Evolutionary conservation across 441 rosid genomes (phyloP), one percentile per base, ranked within the genome.

Genomic region (Corymbia calophylla): DNA sequence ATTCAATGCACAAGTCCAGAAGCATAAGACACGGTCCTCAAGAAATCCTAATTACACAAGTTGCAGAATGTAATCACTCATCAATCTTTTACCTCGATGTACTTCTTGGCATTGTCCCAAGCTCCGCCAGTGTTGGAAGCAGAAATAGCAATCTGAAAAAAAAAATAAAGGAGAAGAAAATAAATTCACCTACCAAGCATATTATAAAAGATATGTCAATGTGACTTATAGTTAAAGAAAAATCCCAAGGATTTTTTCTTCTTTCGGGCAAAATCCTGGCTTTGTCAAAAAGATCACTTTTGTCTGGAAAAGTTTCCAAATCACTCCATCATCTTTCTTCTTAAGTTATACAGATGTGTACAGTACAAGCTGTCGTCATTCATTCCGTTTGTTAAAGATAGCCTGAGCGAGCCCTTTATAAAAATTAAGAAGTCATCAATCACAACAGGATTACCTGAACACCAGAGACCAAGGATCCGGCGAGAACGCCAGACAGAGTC

Each of bases 41-140:
- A 39, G n/a, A 23, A 44, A 44, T 77, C 84, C 53, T 10, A 77
- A 44, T 51, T 13, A 77, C 10, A 44, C 10, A 77, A 77, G 84
- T 77, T 12, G 84, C 51, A 77, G 23, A 77, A 51, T 77, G 17
- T 44, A n/a, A 77, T 77, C 70, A 19, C 58, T 54, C 23, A 54
- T 54, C 44, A 12, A 49, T 44, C 84, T 44, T 16, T 39, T 62
- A 87, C 89, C 85, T 88, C 89, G 56, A 88, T 88, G 51, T 88
- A 88, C 86, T 88, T 88, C 89, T 88, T 88, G 13, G 89, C 89
- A 88, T 88, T 88, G 55, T 88, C 89, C 89, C 89, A 88, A 44
- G 89, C 89, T 7, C 89, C 89, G 35, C 89, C 89, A 9, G 89
- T 87, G 55, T 87, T 87, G 48, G 89, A 87, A 64, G 89, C 89